Base-by-base conservation (phyloP, 2,329 filamentous ascomycete species). In the Grosmannia serpens region DNA sequence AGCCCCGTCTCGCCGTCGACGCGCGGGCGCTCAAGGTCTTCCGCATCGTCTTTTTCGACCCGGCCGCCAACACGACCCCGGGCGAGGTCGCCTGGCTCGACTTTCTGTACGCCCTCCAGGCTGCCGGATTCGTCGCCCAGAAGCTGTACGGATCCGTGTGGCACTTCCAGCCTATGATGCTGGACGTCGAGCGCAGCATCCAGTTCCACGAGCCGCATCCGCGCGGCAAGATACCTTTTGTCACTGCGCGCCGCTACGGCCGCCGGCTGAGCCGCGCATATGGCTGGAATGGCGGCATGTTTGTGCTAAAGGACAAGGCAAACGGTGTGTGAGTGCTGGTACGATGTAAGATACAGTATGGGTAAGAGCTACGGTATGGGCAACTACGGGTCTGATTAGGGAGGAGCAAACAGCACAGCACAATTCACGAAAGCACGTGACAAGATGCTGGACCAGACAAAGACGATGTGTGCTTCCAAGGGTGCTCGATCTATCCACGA, bases 171-270 rank as follows among this genome's bases (percentile, higher is more conserved):
- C 77, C 77, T 4, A 65, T 65, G 5, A 63, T 62, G 3, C 60
- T 74, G 26, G 72, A 76, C 56, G 70, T 75, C 0, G 69, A 75
- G 46, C 67, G 75, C 4, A 75, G 73, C 27, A 85, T 85, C 35
- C 77, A 82, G 57, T 81, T 85, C 61, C 80, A 85, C 61, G 80
- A 84, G 64, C 82, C 82, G 2, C 81, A 85, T 66, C 79, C 81
- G 0, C 65, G 65, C 1, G 69, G 69, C 1, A 84, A 84, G 67
- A 71, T 85, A 4, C 69, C 75, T 0, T 79, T 77, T 60, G 62
- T 63, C 1, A 67, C 66, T 47, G 79, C 78, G 0, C 70, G 79
- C 53, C 66, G 74, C 1, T 68, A 74, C 62, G 82, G 80, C 0
- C 68, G 79, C 52, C 68, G 81, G 26, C 62, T 85, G 47, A 71